Conservation (phyloP, 768 basidiomycete genomes). For the Tricholoma saponaceum region DNA sequence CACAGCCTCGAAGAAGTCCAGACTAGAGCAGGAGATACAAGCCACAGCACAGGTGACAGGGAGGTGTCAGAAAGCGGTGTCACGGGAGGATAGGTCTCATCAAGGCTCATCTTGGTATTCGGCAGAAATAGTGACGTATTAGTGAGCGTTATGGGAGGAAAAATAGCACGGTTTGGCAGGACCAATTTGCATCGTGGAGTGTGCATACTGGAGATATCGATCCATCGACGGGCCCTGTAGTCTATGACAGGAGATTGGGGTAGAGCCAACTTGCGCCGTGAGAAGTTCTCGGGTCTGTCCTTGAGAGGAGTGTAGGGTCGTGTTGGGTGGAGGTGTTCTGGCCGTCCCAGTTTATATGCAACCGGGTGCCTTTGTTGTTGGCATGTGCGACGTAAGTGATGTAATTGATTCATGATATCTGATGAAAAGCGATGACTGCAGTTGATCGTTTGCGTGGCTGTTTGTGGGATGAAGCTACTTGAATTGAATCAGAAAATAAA, state of each 20-base stretch:
- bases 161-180: neutral
- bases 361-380: neutral
- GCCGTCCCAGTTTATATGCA: no score
- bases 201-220: neutral
- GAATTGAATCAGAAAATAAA: neutral
- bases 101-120: neutral
- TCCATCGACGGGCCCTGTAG: neutral
- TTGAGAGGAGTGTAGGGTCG: neutral
- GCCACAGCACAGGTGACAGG: neutral
- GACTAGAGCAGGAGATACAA: no score
- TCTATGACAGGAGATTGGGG: neutral
- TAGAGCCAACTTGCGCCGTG: neutral
- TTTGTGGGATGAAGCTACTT: neutral
- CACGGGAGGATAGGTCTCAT: neutral
- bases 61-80: neutral
- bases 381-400: neutral
- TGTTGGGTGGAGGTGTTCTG: neutral
- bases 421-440: no score
- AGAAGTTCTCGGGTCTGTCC: neutral
- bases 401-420: neutral
- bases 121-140: neutral
- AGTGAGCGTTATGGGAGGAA: neutral
- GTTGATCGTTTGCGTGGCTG: neutral
- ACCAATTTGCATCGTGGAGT: neutral
- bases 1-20: neutral